Base-by-base conservation (phyloP, 805 yeast genomes). In the Starmerella kuoi region DNA sequence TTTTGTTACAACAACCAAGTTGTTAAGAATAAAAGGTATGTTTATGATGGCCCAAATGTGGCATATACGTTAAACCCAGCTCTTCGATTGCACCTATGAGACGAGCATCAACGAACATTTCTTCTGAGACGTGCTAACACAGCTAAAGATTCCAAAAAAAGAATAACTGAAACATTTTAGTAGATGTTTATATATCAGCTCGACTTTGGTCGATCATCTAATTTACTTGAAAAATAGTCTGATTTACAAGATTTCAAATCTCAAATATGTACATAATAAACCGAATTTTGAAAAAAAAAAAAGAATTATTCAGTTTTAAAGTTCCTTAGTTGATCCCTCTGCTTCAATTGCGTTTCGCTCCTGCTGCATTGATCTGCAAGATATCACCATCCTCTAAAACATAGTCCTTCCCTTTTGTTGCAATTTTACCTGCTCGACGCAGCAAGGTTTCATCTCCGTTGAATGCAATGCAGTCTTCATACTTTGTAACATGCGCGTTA, bases 361-460 rank as follows among this genome's bases (percentile, higher is more conserved):
- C 57, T 3, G 54, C 60, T 1, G 60, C 79, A 57, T 79, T 79
- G 62, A 86, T 75, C 39, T 77, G 63, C 30, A 80, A 66, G 38
- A 86, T 72, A 61, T 86, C 95, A 23, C 94, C 93, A 56, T 86
- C 94, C 55, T 80, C 84, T 43, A 86, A 76, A 11, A 69, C 63
- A 55, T 86, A 84, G 46, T 75, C 77, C 60, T 82, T 86, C 35
- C 95, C 95, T 56, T 75, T 75, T 50, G 72, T 74, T 41, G 65
- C 64, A 43, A 76, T 68, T 54, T 75, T 74, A 28, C 84, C 86
- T 12, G 67, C 65, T 32, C 73, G 63, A 52, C 72, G 73, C 50
- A 77, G 66, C 23, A 61, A 61, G 49, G 74, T 74, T 49, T 73
- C 73, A 46, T 77, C 70, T 22, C 67, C 69, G 26, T 67, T 72